These are phyloP conservation scores for Bruguiera sexangula DNA, from an alignment of 345 rosid species.

Conservation along the genomic window DNA sequence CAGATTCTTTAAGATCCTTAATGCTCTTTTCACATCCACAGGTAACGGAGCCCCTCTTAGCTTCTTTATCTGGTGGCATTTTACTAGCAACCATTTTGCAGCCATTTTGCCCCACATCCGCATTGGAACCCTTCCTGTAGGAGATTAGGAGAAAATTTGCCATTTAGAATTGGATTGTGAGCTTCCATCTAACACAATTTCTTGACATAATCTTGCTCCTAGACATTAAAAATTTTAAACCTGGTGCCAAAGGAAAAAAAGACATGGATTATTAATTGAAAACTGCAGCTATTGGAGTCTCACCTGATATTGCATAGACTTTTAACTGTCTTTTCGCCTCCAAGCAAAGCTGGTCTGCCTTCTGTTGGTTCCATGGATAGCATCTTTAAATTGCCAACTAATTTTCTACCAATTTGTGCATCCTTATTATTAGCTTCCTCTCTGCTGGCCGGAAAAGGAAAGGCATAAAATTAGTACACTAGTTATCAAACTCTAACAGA, in stretches of 20 bases:
- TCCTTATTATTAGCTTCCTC: slow-evolving; percentile 18
- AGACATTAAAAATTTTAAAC: background rate
- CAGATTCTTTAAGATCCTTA: slow-evolving; percentile 13
- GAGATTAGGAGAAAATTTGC: slow-evolving; percentile 7
- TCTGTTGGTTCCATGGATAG: slow-evolving; percentile 13
- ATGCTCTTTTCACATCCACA: slow-evolving; percentile 26
- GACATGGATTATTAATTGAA: background rate
- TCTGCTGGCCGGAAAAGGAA: slow-evolving; percentile 28
- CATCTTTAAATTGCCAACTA: slow-evolving; percentile 19
- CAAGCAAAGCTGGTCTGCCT: slow-evolving; percentile 27
- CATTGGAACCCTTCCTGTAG: slow-evolving; percentile 32
- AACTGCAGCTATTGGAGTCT: slow-evolving; percentile 1
- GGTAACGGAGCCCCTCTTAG: slow-evolving; percentile 32
- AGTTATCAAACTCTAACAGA: background rate
- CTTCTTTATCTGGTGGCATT: slow-evolving; percentile 36
- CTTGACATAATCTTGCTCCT: background rate
- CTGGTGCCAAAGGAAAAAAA: background rate
- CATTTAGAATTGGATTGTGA: background rate
- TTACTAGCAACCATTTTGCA: slow-evolving; percentile 29
- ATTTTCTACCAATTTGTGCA: slow-evolving; percentile 29
- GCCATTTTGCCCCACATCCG: slow-evolving; percentile 25
- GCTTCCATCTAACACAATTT: background rate
- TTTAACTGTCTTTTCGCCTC: slow-evolving; percentile 25
- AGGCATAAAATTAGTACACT: background rate
- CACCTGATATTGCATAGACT: slow-evolving; percentile 36